Conservation (phyloP, 2,329 filamentous ascomycete species). For the Fusarium algeriense region DNA sequence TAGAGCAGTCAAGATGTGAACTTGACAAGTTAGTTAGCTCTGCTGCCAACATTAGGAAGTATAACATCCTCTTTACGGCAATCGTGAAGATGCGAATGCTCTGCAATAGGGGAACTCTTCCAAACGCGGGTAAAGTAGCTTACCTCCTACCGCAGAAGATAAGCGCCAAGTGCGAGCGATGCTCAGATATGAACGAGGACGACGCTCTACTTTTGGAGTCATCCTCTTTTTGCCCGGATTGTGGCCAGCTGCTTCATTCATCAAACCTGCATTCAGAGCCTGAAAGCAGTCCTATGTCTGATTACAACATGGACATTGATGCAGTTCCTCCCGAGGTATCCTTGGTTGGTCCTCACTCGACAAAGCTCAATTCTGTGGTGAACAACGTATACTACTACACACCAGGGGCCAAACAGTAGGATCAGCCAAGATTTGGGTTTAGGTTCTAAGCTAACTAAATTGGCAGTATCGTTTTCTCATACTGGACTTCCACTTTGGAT, state of each 20-base stretch:
- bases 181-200: background rate
- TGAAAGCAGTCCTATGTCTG: background rate
- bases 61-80: slow-evolving; percentile 5
- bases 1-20: background rate
- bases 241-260: background rate
- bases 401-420: slow-evolving; percentile 3
- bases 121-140: background rate
- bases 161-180: slow-evolving; percentile 10
- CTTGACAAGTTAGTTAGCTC: slow-evolving; percentile 5
- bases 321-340: background rate
- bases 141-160: background rate
- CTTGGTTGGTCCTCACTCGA: background rate
- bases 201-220: background rate
- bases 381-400: background rate
- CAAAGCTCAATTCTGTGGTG: slow-evolving; percentile 15
- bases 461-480: slow-evolving; percentile 19
- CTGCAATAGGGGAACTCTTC: slow-evolving; percentile 10
- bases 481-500: slow-evolving; percentile 25
- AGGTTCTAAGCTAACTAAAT: background rate
- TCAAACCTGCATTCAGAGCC: background rate
- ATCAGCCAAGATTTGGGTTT: too few relatives aligned
- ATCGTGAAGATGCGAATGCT: slow-evolving; percentile 18
- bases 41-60: background rate
- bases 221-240: slow-evolving; percentile 10
- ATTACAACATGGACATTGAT: background rate